Base-by-base conservation (phyloP, 1,139 yeast species). In the Schwanniomyces etchellsii region DNA sequence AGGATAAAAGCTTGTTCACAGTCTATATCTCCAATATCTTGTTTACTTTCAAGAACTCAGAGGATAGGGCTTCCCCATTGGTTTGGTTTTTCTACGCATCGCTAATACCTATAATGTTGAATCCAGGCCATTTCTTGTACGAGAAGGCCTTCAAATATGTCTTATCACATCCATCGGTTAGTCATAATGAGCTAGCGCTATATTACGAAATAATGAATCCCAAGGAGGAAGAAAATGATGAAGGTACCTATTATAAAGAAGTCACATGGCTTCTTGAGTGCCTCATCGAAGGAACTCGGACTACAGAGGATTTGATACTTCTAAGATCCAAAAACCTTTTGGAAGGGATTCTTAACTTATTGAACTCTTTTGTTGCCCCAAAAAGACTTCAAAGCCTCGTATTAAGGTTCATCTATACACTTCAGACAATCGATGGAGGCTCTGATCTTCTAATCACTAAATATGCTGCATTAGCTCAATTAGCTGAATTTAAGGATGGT, bases 81-180 rank as follows among this genome's bases (percentile, higher is more conserved):
- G 61, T 60, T 21, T 57, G 66, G 74, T 48, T 47, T 53, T 42
- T 71, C 39, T 79, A 45, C 62, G 51, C 85, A 0, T 67, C 71
- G 30, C 50, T 86, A 25, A 57, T 76, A 4, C 74, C 77, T 4
- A 60, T 84, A 2, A 50, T 84, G 34, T 50, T 68, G 5, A 77
- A 74, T 50, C 96, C 88, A 1, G 79, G 73, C n/a, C 93, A 74
- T 51, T 71, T 60, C 47, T 52, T 89, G 27, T 84, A 81, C 50
- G 95, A 85, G 39, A 74, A 75, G 38, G 73, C 76, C 0, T 74
- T 68, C 45, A 67, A 78, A 41, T 81, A 74, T 61, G 62, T 82
- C 6, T 57, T 81, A 28, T 60, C 74, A 3, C 74, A 74, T 20
- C 81, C 85, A 6, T 58, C 60, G 5, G 54, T 84, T 27, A 68